Base-by-base conservation (phyloP, 1,284 basidiomycete genomes). In the Tranzscheliella williamsii region DNA sequence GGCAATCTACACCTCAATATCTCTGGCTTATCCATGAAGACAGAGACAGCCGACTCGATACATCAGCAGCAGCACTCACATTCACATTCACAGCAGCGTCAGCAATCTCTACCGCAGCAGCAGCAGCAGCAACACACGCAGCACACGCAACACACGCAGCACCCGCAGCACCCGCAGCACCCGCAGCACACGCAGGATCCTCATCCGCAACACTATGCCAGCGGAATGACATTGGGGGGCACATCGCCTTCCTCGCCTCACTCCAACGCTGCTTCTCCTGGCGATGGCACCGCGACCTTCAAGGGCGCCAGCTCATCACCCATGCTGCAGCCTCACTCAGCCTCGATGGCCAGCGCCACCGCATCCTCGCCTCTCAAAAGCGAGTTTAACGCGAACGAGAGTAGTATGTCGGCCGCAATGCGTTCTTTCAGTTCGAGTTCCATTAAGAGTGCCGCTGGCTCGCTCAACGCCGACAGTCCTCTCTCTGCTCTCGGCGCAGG, bases 1-100 rank as follows among this genome's bases (percentile, higher is more conserved):
- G 30, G 38, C 49, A 57, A 64, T 22, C 38, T 64, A 7, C 49
- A 64, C 39, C 60, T 64, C 38, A 64, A 64, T 37, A 64, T 64
- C 18, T 64, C 60, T 2, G 40, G 37, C 18, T 50, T 64, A n/a
- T 64, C 60, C 3, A 50, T 64, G 13, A 53, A 64, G 11, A 34
- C 29, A 12, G 58, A 56, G 18, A n/a, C n/a, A n/a, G 26, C 29
- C 22, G 49, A 48, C 13, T 44, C 31, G 35, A 43, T 43, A 18
- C 43, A 51, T 1, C 56, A 50, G 32, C 49, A 52, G 15, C 42
- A 54, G 37, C 43, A 35, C 34, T 8, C 35, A 53, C 39, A 46
- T 39, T 23, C 37, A 45, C 32, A 38, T 38, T 4, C 29, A 12
- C 23, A 49, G 37, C 32, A 36, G 30, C 39, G 33, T 36, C 32